These are phyloP conservation scores for Apophysomyces variabilis DNA, from an alignment of 371 early-diverging fungal genomes.

Conservation along the genomic window DNA sequence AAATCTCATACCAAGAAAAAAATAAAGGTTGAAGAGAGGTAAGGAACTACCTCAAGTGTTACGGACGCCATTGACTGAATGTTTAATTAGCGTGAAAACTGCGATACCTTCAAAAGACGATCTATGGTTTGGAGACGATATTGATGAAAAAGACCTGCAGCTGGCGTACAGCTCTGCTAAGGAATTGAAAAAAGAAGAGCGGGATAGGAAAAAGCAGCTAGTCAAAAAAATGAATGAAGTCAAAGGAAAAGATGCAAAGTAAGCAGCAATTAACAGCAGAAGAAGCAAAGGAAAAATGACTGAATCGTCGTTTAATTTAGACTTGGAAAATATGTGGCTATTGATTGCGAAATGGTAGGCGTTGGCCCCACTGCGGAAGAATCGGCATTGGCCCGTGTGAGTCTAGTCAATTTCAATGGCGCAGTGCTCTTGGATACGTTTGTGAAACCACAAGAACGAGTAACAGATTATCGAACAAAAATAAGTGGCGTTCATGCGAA, in stretches of 20 bases:
- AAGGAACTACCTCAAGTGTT: neutral
- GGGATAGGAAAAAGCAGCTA: slow-evolving; percentile 27
- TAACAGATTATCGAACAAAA: slow-evolving; percentile 92
- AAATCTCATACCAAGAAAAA: neutral
- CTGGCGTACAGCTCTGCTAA: slow-evolving; percentile 44
- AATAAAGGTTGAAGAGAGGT: neutral
- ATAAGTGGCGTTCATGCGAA: slow-evolving; percentile 92
- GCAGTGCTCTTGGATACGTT: slow-evolving; percentile 83
- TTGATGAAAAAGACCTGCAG: slow-evolving; percentile 56
- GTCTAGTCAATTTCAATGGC: slow-evolving; percentile 93
- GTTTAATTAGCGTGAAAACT: slow-evolving; percentile 2
- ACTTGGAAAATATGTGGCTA: slow-evolving; percentile 86
- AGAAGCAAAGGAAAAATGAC: neutral
- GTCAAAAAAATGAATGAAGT: slow-evolving; percentile 43
- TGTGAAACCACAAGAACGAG: slow-evolving; percentile 80
- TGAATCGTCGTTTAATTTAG: slow-evolving; percentile 22
- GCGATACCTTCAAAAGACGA: slow-evolving; percentile 49
- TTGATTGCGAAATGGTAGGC: slow-evolving; percentile 99
- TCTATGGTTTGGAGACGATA: slow-evolving; percentile 66
- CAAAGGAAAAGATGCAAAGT: slow-evolving; percentile 50
- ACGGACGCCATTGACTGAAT: too few species aligned
- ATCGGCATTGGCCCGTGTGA: slow-evolving; percentile 90
- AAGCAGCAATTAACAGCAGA: slow-evolving; percentile 17
- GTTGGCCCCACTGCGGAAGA: slow-evolving; percentile 82
- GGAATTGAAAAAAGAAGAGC: slow-evolving; percentile 17